Percentiles rank a stretch among this genome's conserved stretches.
Conservation (phyloP, 1,284 basidiomycete species). For the Leccinum fallax region DNA sequence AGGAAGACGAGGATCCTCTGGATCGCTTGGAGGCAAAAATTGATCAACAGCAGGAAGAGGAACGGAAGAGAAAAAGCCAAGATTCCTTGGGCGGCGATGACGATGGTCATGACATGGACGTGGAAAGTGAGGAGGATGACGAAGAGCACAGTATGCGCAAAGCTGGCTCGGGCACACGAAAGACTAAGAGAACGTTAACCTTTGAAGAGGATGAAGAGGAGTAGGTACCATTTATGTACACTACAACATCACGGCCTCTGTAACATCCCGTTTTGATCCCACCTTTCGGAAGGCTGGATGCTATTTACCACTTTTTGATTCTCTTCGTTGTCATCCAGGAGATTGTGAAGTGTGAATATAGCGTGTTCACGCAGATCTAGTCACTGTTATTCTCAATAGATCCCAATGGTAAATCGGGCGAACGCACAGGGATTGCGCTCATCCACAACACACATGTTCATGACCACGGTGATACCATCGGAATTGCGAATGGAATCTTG, state of each 20-base stretch:
- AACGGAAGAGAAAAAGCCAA: slow-evolving; percentile 35
- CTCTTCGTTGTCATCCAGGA: slow-evolving; percentile 72
- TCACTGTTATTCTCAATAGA: slow-evolving; percentile 10
- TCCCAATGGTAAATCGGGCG: slow-evolving; percentile 18
- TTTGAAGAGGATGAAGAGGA: slow-evolving; percentile 61
- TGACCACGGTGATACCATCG: slow-evolving; percentile 77
- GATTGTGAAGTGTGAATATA: slow-evolving; percentile 77
- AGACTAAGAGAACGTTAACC: slow-evolving; percentile 53
- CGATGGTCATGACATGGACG: slow-evolving; percentile 60
- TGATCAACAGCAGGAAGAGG: slow-evolving; percentile 51
- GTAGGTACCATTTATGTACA: slow-evolving; percentile 5
- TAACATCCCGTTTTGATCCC: slow-evolving; percentile 61
- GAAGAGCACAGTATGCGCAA: slow-evolving; percentile 65
- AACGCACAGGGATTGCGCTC: slow-evolving; percentile 86
- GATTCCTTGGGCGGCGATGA: slow-evolving; percentile 33
- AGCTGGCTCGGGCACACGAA: slow-evolving; percentile 48
- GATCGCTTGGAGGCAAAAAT: slow-evolving; percentile 71
- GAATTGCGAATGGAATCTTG: slow-evolving; percentile 74
- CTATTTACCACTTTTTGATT: slow-evolving; percentile 80
- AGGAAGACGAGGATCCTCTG: slow-evolving; percentile 56
- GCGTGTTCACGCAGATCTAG: slow-evolving; percentile 89
- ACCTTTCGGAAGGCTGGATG: slow-evolving; percentile 63
- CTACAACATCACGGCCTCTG: slow-evolving; percentile 20
- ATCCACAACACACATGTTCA: slow-evolving; percentile 87
- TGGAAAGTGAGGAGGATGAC: slow-evolving; percentile 74